A percentile compares a stretch with the other conserved stretches of the same genome.
Conservation (phyloP, 176 grass and related monocot species). For the Avena atlantica region DNA sequence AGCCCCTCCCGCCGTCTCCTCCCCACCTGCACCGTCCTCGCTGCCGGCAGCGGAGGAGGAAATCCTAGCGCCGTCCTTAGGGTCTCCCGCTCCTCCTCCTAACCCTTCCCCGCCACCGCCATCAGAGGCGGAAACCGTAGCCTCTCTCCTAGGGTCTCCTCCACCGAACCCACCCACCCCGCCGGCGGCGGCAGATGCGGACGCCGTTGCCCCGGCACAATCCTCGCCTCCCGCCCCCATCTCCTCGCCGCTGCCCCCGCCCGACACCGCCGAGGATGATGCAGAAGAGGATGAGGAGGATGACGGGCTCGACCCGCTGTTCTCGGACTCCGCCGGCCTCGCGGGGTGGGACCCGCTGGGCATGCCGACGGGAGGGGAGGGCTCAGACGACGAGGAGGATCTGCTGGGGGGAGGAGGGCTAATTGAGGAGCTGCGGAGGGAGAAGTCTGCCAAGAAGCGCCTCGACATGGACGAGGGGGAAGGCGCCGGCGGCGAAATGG, state of each 20-base stretch:
- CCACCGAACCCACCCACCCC: background rate
- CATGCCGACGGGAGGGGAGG: conserved; percentile 18
- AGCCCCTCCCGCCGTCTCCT: background rate
- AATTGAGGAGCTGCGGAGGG: conserved; percentile 68
- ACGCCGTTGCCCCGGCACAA: background rate
- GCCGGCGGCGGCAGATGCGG: conserved; percentile 38
- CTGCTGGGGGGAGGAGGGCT: conserved; percentile 54
- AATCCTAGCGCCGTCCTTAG: conserved; percentile 5
- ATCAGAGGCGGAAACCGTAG: conserved; percentile 22
- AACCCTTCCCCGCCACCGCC: background rate
- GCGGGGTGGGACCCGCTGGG: conserved; percentile 45
- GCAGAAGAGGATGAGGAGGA: conserved; percentile 26
- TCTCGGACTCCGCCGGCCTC: conserved; percentile 38
- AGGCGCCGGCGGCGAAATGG: conserved; percentile 25
- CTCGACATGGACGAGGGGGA: conserved; percentile 64
- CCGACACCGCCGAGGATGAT: conserved; percentile 13
- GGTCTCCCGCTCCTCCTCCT: conserved; percentile 13
- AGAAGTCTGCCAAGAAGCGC: conserved; percentile 76
- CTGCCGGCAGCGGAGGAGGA: background rate
- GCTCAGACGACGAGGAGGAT: conserved; percentile 38
- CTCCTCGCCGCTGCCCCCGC: conserved; percentile 31
- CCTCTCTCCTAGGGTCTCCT: background rate
- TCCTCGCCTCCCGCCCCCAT: conserved; percentile 12
- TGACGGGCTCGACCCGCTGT: conserved; percentile 63
- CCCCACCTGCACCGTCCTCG: background rate